Evolutionary conservation across 2,329 filamentous ascomycete genomes (phyloP), one percentile per base, ranked within the genome.

Genomic region (Fusarium scirpi): DNA sequence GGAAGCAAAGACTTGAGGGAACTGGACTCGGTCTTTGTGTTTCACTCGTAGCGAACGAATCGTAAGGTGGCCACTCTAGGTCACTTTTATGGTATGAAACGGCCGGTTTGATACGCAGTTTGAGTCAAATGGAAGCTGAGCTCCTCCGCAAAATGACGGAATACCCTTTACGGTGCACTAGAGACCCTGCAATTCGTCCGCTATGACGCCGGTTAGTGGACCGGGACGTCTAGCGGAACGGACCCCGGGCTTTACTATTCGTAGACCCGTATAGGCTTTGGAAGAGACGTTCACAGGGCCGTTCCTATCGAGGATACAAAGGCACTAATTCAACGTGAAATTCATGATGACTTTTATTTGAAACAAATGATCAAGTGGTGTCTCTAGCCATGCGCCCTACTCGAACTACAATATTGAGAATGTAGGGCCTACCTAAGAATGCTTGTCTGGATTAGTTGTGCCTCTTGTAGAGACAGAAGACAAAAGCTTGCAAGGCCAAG

Each of bases 201-300:
- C 68, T 64, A 71, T 71, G 65, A 71, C 69, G 69, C 68, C 43
- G 16, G 30, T 58, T 48, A 47, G 65, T 71, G 69, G 69, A 51
- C 24, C 61, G 15, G 34, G 44, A 38, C 22, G 16, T 6, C 18
- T 27, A n/a, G 25, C 18, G 41, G 41, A 44, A 44, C 9, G 34
- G 44, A 20, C 43, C 7, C 24, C 18, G n/a, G 22, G n/a, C 24
- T 24, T 22, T 34, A 16, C 16, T 32, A 32, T 56, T 45, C 18
- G 45, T 38, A 48, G 34, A 40, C 13, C 27, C 43, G 43, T 64
- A 64, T 29, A 55, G 47, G 34, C 8, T n/a, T 22, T 38, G 25
- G n/a, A 25, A 51, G 18, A 18, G 25, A 41, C 15, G 24, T 44
- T 56, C 11, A 25, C 24, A 63, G 29, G 61, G 58, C 34, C 57